Evolutionary conservation across 306 rosid genomes (phyloP), one percentile per base, ranked within the genome.

Genomic region (Myrica gale): DNA sequence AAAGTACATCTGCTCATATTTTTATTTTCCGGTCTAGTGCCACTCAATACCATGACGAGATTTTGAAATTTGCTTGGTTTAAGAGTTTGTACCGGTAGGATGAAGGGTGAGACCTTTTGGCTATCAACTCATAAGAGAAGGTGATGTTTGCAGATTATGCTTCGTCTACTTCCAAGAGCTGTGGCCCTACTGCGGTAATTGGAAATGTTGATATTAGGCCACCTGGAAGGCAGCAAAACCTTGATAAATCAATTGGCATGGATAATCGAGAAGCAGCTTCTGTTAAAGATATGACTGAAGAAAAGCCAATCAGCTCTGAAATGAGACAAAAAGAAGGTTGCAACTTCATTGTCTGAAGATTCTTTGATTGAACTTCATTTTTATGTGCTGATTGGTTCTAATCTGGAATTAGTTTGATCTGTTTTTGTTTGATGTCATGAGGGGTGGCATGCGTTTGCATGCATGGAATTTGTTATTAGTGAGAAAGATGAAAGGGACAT

Each of bases 291-390:
- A 84, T 45, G 76, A 78, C 79, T 70, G 92, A 86, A 78, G 97
- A 88, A 32, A 90, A 92, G 74, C 89, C 97, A 48, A 89, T 88
- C 58, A 83, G 88, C 90, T 92, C 97, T 9, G 82, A 72, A 76
- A 63, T 89, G 65, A 90, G 99, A 85, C 97, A 92, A 61, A 95
- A 85, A 86, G 97, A 95, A 95, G 97, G 98, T 92, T 32, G 81
- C 53, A 70, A 47, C 57, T 69, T 74, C 73, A 62, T 65, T 69
- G 48, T 68, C 67, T 46, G 76, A 45, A 39, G 68, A 72, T 54
- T 79, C 55, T 58, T 75, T 52, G 63, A 19, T 48, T 74, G 51
- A 66, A 65, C 71, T 69, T 56, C 2, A 20, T 48, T 15, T 32
- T 70, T 3, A 32, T 80, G 15, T 26, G 3, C 60, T 11, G 55